Evolutionary conservation across 2,329 filamentous ascomycete species (phyloP).

Genomic region (Hypoxylon sp.): DNA sequence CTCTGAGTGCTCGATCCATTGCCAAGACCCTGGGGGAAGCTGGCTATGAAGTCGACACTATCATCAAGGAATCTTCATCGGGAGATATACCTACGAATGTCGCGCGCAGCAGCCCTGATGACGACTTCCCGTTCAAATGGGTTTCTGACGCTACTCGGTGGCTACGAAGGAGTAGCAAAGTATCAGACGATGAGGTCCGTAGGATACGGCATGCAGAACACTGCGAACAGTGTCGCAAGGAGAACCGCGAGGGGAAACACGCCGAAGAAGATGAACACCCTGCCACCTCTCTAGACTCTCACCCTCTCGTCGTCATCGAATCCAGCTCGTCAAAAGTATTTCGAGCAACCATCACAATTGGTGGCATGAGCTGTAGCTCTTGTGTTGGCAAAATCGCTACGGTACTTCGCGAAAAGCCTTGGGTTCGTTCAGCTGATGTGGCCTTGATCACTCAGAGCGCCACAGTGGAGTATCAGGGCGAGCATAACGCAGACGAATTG

Average conservation of each 20-base stretch:
- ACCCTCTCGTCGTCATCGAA: constrained; percentile 19
- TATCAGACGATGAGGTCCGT: constrained; percentile 5
- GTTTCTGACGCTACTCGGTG: not conserved
- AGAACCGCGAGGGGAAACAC: not conserved
- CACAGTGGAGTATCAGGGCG: constrained; percentile 14
- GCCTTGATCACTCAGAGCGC: constrained; percentile 14
- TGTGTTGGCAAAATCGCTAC: constrained; percentile 24
- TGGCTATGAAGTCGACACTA: constrained; percentile 19
- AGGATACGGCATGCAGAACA: constrained; percentile 19
- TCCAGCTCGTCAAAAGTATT: constrained; percentile 9
- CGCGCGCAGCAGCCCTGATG: constrained; percentile 3
- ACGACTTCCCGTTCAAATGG: constrained; percentile 19
- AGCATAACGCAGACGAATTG: constrained; percentile 13
- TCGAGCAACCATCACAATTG: constrained; percentile 12
- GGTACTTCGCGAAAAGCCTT: constrained; percentile 10
- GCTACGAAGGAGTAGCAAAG: not conserved
- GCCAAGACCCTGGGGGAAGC: constrained; percentile 16
- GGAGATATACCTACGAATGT: not conserved
- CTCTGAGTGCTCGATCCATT: constrained; percentile 14
- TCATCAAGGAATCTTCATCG: constrained; percentile 2
- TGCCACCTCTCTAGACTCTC: not conserved
- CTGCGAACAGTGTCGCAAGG: constrained; percentile 18
- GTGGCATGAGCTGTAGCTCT: constrained; percentile 23
- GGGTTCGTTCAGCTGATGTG: constrained; percentile 19
- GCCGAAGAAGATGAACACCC: not conserved